phyloP scores from a whole-genome alignment of 371 early-diverging fungal genomes.

The Saksenaea oblongispora region DNA sequence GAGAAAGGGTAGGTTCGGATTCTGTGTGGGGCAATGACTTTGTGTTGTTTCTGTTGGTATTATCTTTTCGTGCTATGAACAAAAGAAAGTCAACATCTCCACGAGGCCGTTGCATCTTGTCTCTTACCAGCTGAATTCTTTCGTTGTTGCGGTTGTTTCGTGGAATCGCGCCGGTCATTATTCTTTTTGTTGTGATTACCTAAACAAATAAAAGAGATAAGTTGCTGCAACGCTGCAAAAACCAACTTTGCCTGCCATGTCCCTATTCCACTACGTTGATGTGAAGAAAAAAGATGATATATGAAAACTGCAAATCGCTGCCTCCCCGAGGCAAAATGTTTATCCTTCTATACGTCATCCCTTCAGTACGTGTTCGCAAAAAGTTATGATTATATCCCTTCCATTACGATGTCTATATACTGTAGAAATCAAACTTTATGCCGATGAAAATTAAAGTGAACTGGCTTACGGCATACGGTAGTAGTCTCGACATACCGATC shows the following conservation, averaged over 20 bases:
- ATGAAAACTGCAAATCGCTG: background rate
- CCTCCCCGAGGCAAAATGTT: too few relatives aligned
- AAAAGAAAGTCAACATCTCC: background rate
- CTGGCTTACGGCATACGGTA: too few relatives aligned
- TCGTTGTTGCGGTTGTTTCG: constrained; percentile 28
- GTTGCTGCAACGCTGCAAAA: background rate
- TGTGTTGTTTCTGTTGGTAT: constrained; percentile 3
- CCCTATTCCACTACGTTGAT: background rate
- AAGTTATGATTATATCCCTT: too few relatives aligned
- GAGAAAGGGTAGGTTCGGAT: constrained; percentile 8
- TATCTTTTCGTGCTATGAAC: background rate
- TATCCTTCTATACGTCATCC: too few relatives aligned
- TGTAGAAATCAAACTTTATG: too few relatives aligned
- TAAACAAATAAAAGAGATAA: background rate
- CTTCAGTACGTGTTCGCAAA: too few relatives aligned
- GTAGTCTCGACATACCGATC: too few relatives aligned
- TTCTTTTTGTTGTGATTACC: constrained; percentile 22
- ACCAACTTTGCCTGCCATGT: constrained; percentile 4
- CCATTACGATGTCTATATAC: too few relatives aligned
- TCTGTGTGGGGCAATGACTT: constrained; percentile 9
- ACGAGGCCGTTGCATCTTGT: background rate
- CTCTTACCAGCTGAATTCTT: constrained; percentile 16
- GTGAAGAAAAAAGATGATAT: background rate
- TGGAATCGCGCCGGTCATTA: constrained; percentile 28
- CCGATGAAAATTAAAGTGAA: too few relatives aligned